Conservation (phyloP, 2,329 filamentous ascomycete genomes). For the Colletotrichum camelliae region DNA sequence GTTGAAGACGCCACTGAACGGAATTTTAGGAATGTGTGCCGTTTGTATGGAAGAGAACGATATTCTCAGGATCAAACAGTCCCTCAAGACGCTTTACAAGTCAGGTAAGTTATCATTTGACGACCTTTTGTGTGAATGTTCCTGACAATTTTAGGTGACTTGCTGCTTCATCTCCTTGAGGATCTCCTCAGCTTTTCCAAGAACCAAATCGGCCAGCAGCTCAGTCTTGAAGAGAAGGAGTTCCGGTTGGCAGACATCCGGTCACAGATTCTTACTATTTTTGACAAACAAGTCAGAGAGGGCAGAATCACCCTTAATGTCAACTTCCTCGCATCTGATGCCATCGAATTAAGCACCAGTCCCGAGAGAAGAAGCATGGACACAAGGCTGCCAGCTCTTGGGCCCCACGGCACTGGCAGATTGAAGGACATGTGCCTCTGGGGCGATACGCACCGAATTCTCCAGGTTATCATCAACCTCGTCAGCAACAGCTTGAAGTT, state of each 20-base stretch:
- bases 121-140: too few species aligned
- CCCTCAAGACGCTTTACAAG: conserved; percentile 87
- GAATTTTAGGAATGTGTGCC: conserved; percentile 92
- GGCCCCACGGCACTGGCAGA: conserved; percentile 69
- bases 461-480: conserved; percentile 93
- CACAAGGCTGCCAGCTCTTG: conserved; percentile 59
- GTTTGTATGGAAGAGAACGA: conserved; percentile 94
- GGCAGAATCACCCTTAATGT: conserved; percentile 77
- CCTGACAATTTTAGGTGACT: conserved; percentile 55
- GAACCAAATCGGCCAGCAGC: conserved; percentile 88
- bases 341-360: conserved; percentile 26
- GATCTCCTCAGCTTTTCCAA: conserved; percentile 93
- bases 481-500: conserved; percentile 94
- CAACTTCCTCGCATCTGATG: conserved; percentile 66
- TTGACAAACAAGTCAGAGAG: conserved; percentile 87
- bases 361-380: conserved; percentile 27
- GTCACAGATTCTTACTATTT: conserved; percentile 83
- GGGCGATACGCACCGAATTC: conserved; percentile 90
- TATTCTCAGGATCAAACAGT: conserved; percentile 77
- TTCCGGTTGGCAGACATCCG: conserved; percentile 85
- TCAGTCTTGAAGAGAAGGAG: conserved; percentile 83
- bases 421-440: conserved; percentile 87
- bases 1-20: conserved; percentile 93
- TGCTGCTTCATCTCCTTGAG: conserved; percentile 84
- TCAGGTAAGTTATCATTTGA: conserved; percentile 52